Percentiles rank a stretch among this genome's conserved stretches.
Evolutionary conservation across 78 protist species (phyloP).

Genomic region (Planoprotostelium fungivorum): DNA sequence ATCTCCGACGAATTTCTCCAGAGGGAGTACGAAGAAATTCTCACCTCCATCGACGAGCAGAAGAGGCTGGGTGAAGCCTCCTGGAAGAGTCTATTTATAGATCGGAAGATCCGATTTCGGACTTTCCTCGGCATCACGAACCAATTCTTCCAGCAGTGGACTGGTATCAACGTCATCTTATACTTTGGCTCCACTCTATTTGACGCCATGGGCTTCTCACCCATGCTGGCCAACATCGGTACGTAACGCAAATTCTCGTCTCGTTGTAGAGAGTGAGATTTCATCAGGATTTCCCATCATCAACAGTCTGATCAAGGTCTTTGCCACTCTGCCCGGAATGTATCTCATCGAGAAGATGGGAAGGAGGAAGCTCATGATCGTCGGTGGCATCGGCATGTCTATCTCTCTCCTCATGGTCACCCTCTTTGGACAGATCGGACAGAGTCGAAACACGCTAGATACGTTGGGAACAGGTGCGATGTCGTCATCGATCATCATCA

Average conservation of each 20-base stretch:
- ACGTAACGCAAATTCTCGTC: no score
- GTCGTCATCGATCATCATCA: conserved; percentile 7
- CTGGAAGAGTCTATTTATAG: conserved; percentile 12
- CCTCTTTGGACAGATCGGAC: neutral
- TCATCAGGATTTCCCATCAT: conserved; percentile 4
- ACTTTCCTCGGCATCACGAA: no score
- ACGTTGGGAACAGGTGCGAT: conserved; percentile 11
- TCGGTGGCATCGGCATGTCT: conserved; percentile 10
- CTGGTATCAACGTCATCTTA: conserved; percentile 23
- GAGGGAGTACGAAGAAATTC: conserved; percentile 6
- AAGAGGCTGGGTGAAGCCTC: conserved; percentile 1
- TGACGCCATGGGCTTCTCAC: conserved; percentile 4
- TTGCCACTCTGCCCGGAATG: conserved; percentile 4
- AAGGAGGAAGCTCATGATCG: conserved; percentile 19
- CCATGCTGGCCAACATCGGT: conserved; percentile 5
- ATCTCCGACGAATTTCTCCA: neutral
- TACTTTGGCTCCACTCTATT: conserved; percentile 15
- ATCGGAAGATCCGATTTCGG: no score
- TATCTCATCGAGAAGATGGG: conserved; percentile 21
- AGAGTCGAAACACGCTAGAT: neutral
- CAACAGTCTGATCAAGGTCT: neutral
- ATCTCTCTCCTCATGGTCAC: conserved; percentile 13
- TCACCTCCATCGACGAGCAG: conserved; percentile 3
- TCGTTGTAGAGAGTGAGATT: no score
- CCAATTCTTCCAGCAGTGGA: no score